Percentiles rank a stretch among this genome's conserved stretches.
phyloP scores from a whole-genome alignment of 139 green algal genomes.

The Volvox reticuliferus region DNA sequence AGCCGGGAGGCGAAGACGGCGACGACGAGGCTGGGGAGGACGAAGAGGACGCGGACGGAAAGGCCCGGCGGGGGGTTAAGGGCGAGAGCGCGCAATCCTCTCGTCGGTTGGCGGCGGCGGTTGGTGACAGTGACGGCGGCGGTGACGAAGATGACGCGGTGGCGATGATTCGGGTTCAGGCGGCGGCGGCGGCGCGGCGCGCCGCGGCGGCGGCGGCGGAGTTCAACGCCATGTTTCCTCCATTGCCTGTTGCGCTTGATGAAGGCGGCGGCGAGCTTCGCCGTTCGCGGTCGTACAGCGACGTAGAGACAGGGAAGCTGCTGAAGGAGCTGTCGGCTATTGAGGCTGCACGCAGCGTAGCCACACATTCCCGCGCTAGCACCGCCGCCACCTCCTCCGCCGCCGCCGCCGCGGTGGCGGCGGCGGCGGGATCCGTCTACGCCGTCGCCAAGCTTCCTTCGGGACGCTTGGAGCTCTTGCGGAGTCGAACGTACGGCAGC shows the following conservation, averaged over 20 bases:
- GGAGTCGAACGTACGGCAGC: neutral
- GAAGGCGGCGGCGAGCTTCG: neutral
- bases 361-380: neutral
- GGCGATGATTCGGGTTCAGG: neutral
- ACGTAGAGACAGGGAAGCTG: constrained; percentile 22
- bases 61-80: neutral
- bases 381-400: neutral
- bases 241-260: neutral
- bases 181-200: neutral
- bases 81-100: too few species aligned
- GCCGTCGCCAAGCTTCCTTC: neutral
- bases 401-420: neutral
- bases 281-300: constrained; percentile 10
- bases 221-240: neutral
- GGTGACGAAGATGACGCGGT: neutral
- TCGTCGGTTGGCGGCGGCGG: neutral
- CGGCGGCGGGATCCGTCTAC: neutral
- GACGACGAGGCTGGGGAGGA: neutral
- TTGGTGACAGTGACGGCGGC: neutral
- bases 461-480: neutral
- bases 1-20: neutral
- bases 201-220: neutral
- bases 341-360: neutral
- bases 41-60: neutral
- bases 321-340: neutral